Base-by-base conservation (phyloP, 2,329 filamentous ascomycete species). In the Phoma sp. region DNA sequence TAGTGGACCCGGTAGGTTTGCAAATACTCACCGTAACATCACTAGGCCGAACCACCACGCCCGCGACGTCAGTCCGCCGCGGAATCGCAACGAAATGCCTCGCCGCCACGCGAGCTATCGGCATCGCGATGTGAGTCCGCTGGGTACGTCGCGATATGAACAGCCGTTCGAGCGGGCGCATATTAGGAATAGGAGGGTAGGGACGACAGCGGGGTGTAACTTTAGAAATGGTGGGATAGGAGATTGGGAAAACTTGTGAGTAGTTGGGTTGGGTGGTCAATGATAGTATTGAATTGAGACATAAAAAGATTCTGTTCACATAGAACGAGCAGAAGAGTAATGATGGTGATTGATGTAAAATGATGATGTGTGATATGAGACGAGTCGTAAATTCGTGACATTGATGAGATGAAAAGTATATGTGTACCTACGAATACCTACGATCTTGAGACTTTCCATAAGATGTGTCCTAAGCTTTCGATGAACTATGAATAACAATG, bases 71-170 rank as follows among this genome's bases (percentile, higher is more conserved):
- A 52, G 48, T 18, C 49, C 49, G 36, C 49, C 42, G n/a, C 49
- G 49, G n/a, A 17, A 42, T 17, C 32, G 29, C 18, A 53, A 42
- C 6, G 49, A 53, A 10, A 25, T 47, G 18, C 42, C 42, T 11
- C 42, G 30, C 7, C 36, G 42, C 11, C 9, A 37, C 14, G 20
- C 42, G n/a, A 47, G 29, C 29, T 4, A 33, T 15, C 15, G 29
- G 32, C 38, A 42, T 20, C 30, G 51, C 5, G 33, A 34, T 30
- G 45, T 54, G 28, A 54, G 51, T 34, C 51, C 51, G 15, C 21
- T 48, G 17, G 51, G 51, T 12, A 29, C 17, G 14, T 42, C 42
- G 28, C 42, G 30, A 23, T 53, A 47, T 18, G 49, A 47, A 9
- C 29, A n/a, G 36, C 49, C 42, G 29, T 34, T 46, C 17, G 42